These are phyloP conservation scores for Endocladia muricata DNA, from an alignment of 31 red algal genomes.

Conservation along the genomic window DNA sequence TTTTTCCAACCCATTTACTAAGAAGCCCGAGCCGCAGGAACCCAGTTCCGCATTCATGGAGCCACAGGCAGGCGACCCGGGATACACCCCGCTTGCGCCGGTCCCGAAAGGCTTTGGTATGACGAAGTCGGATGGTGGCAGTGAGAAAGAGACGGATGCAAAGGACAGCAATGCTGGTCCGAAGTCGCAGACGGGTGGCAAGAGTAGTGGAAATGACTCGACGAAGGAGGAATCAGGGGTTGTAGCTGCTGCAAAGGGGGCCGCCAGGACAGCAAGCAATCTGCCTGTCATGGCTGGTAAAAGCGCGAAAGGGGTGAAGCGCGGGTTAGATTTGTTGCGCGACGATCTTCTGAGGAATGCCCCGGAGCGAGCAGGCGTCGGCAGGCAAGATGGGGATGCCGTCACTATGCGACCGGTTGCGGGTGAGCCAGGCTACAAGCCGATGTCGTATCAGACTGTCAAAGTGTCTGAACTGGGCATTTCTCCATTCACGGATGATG, in stretches of 20 bases:
- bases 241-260: background rate
- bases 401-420: conserved; percentile 46
- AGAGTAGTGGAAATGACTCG: background rate
- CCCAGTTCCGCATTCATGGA: conserved; percentile 17
- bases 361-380: conserved; percentile 63
- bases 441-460: conserved; percentile 31
- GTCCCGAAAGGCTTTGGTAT: background rate
- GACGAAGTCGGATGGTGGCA: background rate
- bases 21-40: conserved; percentile 3
- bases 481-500: conserved; percentile 67
- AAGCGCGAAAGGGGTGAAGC: conserved; percentile 9
- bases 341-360: conserved; percentile 63
- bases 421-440: conserved; percentile 79
- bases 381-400: conserved; percentile 47
- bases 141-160: background rate
- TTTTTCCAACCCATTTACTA: conserved; percentile 29
- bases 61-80: conserved; percentile 72
- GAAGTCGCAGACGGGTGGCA: background rate
- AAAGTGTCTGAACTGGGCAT: conserved; percentile 64
- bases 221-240: background rate
- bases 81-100: conserved; percentile 23
- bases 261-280: conserved; percentile 2
- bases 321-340: conserved; percentile 54
- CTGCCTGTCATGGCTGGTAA: conserved; percentile 16
- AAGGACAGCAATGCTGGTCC: background rate